Evolutionary conservation across 2,329 filamentous ascomycete genomes (phyloP).

Genomic region (Macrophomina phaseolina): DNA sequence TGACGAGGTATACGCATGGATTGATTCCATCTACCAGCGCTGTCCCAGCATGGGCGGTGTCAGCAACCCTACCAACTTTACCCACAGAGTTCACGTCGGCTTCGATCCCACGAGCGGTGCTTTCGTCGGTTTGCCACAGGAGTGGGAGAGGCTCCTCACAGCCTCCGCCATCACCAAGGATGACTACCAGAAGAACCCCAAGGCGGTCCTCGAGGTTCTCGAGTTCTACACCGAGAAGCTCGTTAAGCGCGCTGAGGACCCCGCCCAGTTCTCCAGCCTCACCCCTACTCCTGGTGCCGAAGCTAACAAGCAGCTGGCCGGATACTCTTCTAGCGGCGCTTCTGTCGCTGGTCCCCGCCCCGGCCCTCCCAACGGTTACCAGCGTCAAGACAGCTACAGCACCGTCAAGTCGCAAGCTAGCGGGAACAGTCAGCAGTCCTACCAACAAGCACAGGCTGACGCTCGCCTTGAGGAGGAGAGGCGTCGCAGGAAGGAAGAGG

Average conservation of each 20-base stretch:
- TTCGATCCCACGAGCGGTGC: constrained; percentile 95
- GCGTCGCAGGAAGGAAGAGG: constrained; percentile 46
- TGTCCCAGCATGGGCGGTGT: constrained; percentile 98
- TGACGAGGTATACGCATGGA: constrained; percentile 98
- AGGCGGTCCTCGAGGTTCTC: constrained; percentile 72
- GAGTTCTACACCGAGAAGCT: constrained; percentile 84
- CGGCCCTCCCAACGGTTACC: constrained; percentile 49
- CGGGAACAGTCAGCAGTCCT: constrained; percentile 28
- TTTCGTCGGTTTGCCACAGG: constrained; percentile 90
- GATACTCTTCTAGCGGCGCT: constrained; percentile 51
- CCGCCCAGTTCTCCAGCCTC: constrained; percentile 69
- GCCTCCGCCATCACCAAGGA: constrained; percentile 98
- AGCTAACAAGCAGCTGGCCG: constrained; percentile 55
- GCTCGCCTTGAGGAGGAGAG: constrained; percentile 47
- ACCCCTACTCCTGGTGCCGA: constrained; percentile 69
- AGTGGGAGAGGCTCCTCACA: constrained; percentile 97
- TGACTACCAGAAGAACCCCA: constrained; percentile 94
- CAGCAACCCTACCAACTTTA: constrained; percentile 98
- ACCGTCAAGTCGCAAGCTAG: constrained; percentile 39
- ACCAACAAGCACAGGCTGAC: constrained; percentile 38
- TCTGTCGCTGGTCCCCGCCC: constrained; percentile 57
- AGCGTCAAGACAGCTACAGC: constrained; percentile 54
- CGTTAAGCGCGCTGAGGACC: constrained; percentile 75
- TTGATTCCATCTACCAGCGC: constrained; percentile 95
- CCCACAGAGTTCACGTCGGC: constrained; percentile 94